phyloP scores from a whole-genome alignment of 202 grass and related monocot species.

The Schoenoplectus triqueter region DNA sequence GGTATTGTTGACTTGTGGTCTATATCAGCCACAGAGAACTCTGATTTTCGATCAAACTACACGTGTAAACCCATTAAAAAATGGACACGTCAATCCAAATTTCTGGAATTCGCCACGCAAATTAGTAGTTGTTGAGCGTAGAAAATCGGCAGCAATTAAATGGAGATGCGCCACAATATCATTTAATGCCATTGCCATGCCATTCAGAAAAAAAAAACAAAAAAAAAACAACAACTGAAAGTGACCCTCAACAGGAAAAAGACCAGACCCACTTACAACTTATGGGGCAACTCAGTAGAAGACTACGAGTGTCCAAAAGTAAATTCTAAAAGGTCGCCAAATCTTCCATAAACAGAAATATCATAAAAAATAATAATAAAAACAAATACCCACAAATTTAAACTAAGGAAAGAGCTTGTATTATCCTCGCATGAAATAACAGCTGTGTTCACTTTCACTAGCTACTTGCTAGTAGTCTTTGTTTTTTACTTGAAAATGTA shows the following conservation, averaged over 20 bases:
- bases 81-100: neutral
- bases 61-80: neutral
- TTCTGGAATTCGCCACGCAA: neutral
- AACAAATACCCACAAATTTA: neutral
- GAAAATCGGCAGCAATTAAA: slow-evolving; percentile 26
- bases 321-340: slow-evolving; percentile 21
- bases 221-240: neutral
- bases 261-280: neutral
- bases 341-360: slow-evolving; percentile 12
- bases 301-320: slow-evolving; percentile 9
- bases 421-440: neutral
- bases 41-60: neutral
- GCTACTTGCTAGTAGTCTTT: neutral
- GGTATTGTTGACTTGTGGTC: neutral
- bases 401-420: neutral
- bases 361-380: neutral
- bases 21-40: neutral
- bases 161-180: slow-evolving; percentile 9
- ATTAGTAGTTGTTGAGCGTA: slow-evolving; percentile 1
- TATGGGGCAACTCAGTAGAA: neutral
- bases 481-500: neutral
- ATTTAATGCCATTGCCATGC: neutral
- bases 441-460: neutral
- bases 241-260: neutral
- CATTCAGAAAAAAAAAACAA: neutral